These are phyloP conservation scores for Daldinia sp. DNA, from an alignment of 2,329 filamentous ascomycete species.

Conservation along the genomic window DNA sequence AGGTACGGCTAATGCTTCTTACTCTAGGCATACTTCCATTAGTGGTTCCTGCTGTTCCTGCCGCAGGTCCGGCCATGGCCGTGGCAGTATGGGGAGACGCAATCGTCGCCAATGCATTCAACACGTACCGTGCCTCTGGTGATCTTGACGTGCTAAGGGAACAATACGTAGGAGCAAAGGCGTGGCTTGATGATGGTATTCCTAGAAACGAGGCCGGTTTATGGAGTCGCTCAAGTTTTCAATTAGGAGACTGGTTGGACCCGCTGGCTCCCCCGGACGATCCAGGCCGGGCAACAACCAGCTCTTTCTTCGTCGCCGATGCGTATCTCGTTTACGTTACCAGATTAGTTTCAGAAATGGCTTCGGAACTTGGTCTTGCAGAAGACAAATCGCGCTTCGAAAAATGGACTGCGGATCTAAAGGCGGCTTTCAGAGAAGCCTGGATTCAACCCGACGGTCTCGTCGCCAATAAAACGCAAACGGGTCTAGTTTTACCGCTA, in stretches of 20 bases:
- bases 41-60: conserved; percentile 44
- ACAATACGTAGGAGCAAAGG: conserved; percentile 52
- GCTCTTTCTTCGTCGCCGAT: conserved; percentile 54
- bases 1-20: background rate
- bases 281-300: conserved; percentile 52
- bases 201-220: conserved; percentile 48
- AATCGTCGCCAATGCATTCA: conserved; percentile 52
- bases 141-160: conserved; percentile 49
- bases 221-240: conserved; percentile 50
- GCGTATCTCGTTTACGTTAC: conserved; percentile 57
- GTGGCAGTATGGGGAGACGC: conserved; percentile 56
- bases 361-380: conserved; percentile 43
- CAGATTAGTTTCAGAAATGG: conserved; percentile 49
- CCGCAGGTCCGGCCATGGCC: conserved; percentile 37
- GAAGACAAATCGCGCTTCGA: conserved; percentile 41
- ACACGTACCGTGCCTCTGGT: conserved; percentile 50
- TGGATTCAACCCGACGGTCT: conserved; percentile 46
- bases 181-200: conserved; percentile 52
- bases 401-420: conserved; percentile 35
- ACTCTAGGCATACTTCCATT: conserved; percentile 41
- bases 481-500: conserved; percentile 50
- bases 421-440: conserved; percentile 42
- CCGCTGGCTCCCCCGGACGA: conserved; percentile 53
- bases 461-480: conserved; percentile 52
- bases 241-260: conserved; percentile 60